Conservation (phyloP, 2,329 filamentous ascomycete species). For the Microdochium trichocladiopsis region DNA sequence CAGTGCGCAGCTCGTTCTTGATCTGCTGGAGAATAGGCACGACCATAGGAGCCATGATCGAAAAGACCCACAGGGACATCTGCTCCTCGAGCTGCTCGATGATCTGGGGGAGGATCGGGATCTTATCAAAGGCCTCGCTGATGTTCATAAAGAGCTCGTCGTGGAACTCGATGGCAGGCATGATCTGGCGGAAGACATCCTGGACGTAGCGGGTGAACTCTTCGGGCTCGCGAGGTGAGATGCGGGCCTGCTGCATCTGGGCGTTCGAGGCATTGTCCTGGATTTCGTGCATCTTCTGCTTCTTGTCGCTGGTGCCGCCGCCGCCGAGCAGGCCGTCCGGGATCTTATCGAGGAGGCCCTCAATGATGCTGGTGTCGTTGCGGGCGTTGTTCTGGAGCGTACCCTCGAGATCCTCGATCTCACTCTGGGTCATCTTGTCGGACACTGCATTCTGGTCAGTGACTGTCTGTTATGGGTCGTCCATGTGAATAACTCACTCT, state of each 20-base stretch:
- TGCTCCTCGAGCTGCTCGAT: constrained; percentile 84
- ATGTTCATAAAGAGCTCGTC: constrained; percentile 81
- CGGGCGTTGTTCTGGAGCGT: constrained; percentile 60
- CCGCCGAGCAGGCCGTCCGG: constrained; percentile 74
- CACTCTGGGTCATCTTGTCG: constrained; percentile 86
- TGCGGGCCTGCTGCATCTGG: constrained; percentile 66
- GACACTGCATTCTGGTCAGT: constrained; percentile 45
- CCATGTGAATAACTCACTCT: constrained; percentile 32
- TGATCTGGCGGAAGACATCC: constrained; percentile 69
- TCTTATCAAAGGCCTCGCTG: constrained; percentile 70
- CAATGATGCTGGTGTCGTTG: constrained; percentile 66
- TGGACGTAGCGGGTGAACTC: constrained; percentile 74
- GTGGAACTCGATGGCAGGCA: constrained; percentile 86
- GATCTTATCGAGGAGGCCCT: constrained; percentile 74
- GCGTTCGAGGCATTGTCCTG: constrained; percentile 68
- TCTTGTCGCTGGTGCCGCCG: constrained; percentile 49
- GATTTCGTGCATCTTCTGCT: constrained; percentile 70
- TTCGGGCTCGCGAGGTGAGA: constrained; percentile 76
- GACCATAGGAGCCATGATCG: constrained; percentile 82
- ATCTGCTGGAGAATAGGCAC: constrained; percentile 81
- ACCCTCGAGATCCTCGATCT: constrained; percentile 83
- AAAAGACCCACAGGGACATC: constrained; percentile 83
- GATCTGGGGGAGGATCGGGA: constrained; percentile 77
- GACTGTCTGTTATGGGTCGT: not conserved
- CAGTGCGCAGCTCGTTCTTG: constrained; percentile 78